Conservation (phyloP, 257 asterid genomes). For the Plectranthus barbatus region DNA sequence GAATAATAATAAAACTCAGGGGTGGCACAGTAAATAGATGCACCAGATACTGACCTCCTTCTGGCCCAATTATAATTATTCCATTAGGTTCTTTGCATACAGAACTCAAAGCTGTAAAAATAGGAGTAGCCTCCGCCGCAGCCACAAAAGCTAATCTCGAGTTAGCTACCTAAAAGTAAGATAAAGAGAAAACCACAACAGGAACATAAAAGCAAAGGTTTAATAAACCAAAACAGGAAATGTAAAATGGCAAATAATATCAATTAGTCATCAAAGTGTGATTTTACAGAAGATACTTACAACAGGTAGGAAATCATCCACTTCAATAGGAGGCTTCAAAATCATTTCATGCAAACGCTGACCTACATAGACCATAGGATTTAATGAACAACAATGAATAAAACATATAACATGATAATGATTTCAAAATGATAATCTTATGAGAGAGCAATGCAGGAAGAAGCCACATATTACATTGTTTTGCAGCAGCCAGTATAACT, state of each 20-base stretch:
- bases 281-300: constrained; percentile 32
- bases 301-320: constrained; percentile 47
- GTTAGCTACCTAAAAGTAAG: constrained; percentile 43
- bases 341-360: constrained; percentile 88
- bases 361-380: constrained; percentile 33
- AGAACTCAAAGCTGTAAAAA: constrained; percentile 45
- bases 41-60: constrained; percentile 69
- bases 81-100: constrained; percentile 44
- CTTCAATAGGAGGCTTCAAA: constrained; percentile 58
- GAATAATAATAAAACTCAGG: not conserved
- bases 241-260: not conserved
- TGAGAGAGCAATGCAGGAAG: not conserved
- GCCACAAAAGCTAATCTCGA: constrained; percentile 72
- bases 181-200: constrained; percentile 3
- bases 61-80: constrained; percentile 83
- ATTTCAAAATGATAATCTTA: not conserved
- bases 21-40: not conserved
- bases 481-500: constrained; percentile 77
- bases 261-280: not conserved
- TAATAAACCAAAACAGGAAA: not conserved
- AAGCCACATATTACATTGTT: constrained; percentile 51
- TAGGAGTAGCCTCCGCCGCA: constrained; percentile 72
- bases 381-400: constrained; percentile 1
- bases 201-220: not conserved
- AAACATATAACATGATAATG: not conserved